Base-by-base conservation (phyloP, 176 grass and related monocot species). In the Themeda triandra region DNA sequence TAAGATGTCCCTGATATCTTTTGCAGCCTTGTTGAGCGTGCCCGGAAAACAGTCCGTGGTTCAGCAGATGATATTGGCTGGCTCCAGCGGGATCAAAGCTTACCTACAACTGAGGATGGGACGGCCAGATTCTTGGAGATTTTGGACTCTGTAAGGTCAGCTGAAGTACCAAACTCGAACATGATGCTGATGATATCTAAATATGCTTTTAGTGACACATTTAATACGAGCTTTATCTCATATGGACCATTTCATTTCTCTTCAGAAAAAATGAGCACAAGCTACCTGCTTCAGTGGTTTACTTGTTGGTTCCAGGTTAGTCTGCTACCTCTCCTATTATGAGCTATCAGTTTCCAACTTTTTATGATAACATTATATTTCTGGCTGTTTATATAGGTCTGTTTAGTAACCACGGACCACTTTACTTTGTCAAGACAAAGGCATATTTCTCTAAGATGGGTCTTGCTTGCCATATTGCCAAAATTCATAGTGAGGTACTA, bases 341-440 rank as follows among this genome's bases (percentile, higher is more conserved):
- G 28, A 77, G 67, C 27, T 36, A 3, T 35, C 15, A 51, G 30
- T 78, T 77, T 90, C 54, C 53, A 36, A 66, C 49, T n/a, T 83
- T 72, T 19, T 48, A 32, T 87, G 68, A 17, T 82, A 35, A 86
- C 8, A 78, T 77, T 31, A 10, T 9, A 17, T 80, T 72, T 90
- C 14, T 49, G 78, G 23, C 9, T 76, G 35, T 81, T 83, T 85
- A 73, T 85, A 73, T 58, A 97, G 91, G 95, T 77, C 76, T 98
- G 46, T 98, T 98, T 88, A 98, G 92, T 86, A 95, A 98, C 73
- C 95, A 93, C 23, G 95, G 95, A 6, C 91, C 92, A 32, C 87
- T 95, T 42, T 98, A 98, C 80, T 98, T 98, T 88, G 92, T 98
- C 53, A 95, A 93, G 56, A 95, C 95, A 67, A 98, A 98, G 84